phyloP scores from a whole-genome alignment of 257 asterid species.

The Cruciata laevipes region DNA sequence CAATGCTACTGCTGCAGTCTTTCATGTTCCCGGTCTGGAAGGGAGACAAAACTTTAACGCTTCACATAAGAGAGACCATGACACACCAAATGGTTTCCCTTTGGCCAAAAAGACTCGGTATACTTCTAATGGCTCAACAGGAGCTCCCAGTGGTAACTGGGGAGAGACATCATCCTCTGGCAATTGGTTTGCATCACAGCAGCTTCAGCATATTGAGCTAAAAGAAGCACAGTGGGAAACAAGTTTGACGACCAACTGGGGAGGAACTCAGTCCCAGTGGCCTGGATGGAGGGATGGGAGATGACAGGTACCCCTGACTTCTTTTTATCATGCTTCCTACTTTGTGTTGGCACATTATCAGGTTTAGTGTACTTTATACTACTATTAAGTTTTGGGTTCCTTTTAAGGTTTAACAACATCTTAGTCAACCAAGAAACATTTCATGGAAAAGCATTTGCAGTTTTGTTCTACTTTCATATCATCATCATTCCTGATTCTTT shows the following conservation, averaged over 20 bases:
- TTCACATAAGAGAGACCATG: constrained; percentile 10
- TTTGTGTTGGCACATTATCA: background rate
- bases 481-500: background rate
- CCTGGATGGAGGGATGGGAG: constrained; percentile 6
- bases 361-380: background rate
- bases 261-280: constrained; percentile 1
- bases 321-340: background rate
- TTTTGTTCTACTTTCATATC: background rate
- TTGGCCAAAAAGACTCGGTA: constrained; percentile 23
- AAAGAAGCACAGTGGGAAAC: background rate
- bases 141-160: constrained; percentile 15
- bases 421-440: background rate
- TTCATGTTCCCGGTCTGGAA: constrained; percentile 3
- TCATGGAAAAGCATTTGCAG: background rate
- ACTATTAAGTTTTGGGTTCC: background rate
- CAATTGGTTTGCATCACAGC: constrained; percentile 1
- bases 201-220: background rate
- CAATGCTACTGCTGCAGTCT: constrained; percentile 6
- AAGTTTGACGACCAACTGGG: constrained; percentile 2
- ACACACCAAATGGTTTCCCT: background rate
- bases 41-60: background rate
- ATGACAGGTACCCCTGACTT: background rate
- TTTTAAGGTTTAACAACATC: background rate
- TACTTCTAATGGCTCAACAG: constrained; percentile 22
- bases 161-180: constrained; percentile 8